Evolutionary conservation across 1,284 basidiomycete genomes (phyloP).

Genomic region (Phylloporus sp.): DNA sequence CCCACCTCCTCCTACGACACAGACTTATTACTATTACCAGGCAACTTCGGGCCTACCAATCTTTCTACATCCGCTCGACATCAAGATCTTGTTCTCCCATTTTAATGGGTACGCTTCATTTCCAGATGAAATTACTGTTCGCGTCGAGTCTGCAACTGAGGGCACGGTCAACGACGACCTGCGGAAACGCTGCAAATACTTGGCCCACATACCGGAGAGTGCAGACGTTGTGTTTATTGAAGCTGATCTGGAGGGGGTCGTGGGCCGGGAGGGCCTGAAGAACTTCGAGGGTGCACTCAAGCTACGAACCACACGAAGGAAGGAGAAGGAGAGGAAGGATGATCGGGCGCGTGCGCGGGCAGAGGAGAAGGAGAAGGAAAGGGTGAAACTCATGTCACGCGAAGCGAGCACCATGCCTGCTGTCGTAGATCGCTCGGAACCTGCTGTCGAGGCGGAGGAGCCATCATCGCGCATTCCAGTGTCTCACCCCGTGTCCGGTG

Average conservation of each 20-base stretch:
- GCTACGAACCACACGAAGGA: constrained; percentile 73
- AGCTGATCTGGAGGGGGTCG: constrained; percentile 79
- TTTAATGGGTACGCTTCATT: constrained; percentile 85
- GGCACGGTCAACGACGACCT: constrained; percentile 90
- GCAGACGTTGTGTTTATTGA: constrained; percentile 96
- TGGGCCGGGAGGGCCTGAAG: constrained; percentile 72
- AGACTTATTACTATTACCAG: constrained; percentile 95
- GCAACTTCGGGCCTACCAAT: constrained; percentile 90
- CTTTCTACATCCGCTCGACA: constrained; percentile 95
- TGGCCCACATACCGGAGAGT: constrained; percentile 89
- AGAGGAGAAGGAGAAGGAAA: constrained; percentile 81
- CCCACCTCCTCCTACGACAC: constrained; percentile 79
- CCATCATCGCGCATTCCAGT: constrained; percentile 29
- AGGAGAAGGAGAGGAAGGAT: constrained; percentile 81
- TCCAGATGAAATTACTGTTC: constrained; percentile 80
- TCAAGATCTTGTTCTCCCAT: constrained; percentile 88
- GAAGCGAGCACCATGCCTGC: constrained; percentile 17
- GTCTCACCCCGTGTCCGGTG: constrained; percentile 49
- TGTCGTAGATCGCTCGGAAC: constrained; percentile 15
- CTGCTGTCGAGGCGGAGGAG: constrained; percentile 36
- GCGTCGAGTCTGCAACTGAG: constrained; percentile 78
- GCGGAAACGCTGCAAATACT: constrained; percentile 93
- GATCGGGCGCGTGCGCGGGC: constrained; percentile 78
- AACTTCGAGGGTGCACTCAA: constrained; percentile 82
- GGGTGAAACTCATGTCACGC: constrained; percentile 44